Evolutionary conservation across 192 early-diverging fungal species (phyloP), one percentile per base, ranked within the genome.

Genomic region (Mortierella hygrophila): DNA sequence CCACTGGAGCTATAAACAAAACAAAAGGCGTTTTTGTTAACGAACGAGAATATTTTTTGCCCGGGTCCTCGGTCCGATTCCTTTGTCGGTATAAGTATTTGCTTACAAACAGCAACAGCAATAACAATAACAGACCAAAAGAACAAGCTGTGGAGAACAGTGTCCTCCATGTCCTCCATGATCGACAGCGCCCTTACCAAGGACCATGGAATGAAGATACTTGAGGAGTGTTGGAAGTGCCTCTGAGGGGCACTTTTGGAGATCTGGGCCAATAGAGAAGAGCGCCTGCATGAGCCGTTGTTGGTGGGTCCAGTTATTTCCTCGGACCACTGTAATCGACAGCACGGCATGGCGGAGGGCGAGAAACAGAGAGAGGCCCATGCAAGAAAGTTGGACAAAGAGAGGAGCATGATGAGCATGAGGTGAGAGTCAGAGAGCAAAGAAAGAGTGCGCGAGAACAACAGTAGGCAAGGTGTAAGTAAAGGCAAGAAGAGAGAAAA

Each of bases 241-340:
- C 46, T 76, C 78, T 11, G 74, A 57, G 16, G 78, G 78, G 57
- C 78, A 85, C 29, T 52, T 32, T 63, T 80, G 83, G 32, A 85
- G 78, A 13, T 72, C 74, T 29, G 83, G 74, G 15, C 83, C 83
- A 20, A 85, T 75, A 9, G 83, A 85, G 38, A 68, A 76, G 18
- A 85, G 71, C 21, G 83, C 83, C 26, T 85, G 83, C 78, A 85
- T 85, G 60, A 85, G 70, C 46, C 83, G 74, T 38, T 85, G 83
- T 69, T 85, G 83, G 47, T 85, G 83, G 20, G 78, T 85, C 78
- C 78, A 77, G 41, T 37, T 71, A 41, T 71, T 72, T 41, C 83
- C 83, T 35, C 76, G 70, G 44, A 74, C 81, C 77, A 71, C 26
- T 70, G 38, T 32, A 46, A n/a, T 47, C 35, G 44, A 63, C 7